These are phyloP conservation scores for Myxozyma geophila DNA, from an alignment of 805 yeast genomes.

Conservation along the genomic window DNA sequence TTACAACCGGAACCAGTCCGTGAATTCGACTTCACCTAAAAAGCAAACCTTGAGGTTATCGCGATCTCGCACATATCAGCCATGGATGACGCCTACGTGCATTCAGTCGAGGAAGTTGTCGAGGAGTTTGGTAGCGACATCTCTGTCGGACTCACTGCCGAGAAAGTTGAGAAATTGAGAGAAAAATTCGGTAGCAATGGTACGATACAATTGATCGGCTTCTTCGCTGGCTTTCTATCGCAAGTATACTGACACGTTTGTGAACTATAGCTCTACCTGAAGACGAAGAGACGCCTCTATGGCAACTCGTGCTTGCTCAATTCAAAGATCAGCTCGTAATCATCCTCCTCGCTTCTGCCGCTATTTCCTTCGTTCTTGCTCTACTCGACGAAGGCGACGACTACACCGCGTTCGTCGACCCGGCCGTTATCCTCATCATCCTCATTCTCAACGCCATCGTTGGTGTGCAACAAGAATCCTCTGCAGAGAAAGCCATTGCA, in stretches of 20 bases:
- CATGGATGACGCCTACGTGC: constrained; percentile 35
- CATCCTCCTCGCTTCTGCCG: constrained; percentile 46
- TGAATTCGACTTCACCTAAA: no score
- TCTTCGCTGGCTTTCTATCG: background rate
- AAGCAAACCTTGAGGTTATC: no score
- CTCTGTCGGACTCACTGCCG: constrained; percentile 36
- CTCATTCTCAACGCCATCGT: constrained; percentile 54
- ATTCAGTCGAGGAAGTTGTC: constrained; percentile 33
- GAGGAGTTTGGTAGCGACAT: constrained; percentile 33
- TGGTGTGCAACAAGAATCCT: constrained; percentile 56
- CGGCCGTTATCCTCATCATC: constrained; percentile 54
- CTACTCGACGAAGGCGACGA: constrained; percentile 44
- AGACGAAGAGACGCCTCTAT: constrained; percentile 47
- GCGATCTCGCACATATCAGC: background rate
- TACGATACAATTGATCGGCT: constrained; percentile 6
- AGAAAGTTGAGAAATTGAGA: constrained; percentile 33
- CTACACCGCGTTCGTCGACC: constrained; percentile 45
- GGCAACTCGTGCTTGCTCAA: constrained; percentile 47
- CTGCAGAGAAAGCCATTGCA: constrained; percentile 58
- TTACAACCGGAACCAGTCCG: background rate
- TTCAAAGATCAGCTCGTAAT: constrained; percentile 47
- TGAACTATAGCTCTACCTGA: constrained; percentile 44
- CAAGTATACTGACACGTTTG: background rate
- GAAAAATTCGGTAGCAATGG: constrained; percentile 38
- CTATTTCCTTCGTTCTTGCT: constrained; percentile 45